A percentile compares a stretch with the other conserved stretches of the same genome.
Evolutionary conservation across 2,329 filamentous ascomycete species (phyloP).

Genomic region (Dryadomyces sulphureus): DNA sequence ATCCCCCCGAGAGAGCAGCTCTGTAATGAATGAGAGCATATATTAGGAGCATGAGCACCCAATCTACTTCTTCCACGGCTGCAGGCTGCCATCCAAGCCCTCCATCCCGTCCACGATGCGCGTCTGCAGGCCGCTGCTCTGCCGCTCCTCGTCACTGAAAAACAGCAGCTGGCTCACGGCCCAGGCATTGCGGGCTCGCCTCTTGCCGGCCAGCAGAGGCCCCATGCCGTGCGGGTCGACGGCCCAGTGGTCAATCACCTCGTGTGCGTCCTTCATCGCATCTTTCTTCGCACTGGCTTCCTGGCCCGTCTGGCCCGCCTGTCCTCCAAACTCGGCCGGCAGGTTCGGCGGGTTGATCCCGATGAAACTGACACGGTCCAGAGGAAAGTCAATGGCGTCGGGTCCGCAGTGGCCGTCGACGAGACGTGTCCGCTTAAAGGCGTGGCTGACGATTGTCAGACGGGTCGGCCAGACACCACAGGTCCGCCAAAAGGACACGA

Average conservation of each 20-base stretch:
- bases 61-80: constrained; percentile 23
- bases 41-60: background rate
- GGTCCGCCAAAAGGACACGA: constrained; percentile 41
- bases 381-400: constrained; percentile 39
- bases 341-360: constrained; percentile 47
- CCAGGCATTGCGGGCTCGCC: constrained; percentile 35
- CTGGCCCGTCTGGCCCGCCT: background rate
- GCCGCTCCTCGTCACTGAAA: constrained; percentile 16
- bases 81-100: constrained; percentile 21
- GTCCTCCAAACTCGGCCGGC: constrained; percentile 19
- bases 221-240: constrained; percentile 37
- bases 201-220: constrained; percentile 29
- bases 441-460: constrained; percentile 53
- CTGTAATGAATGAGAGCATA: background rate
- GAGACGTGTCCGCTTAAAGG: constrained; percentile 51
- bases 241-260: constrained; percentile 32
- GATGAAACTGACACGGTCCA: constrained; percentile 31
- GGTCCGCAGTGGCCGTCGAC: constrained; percentile 43
- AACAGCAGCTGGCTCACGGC: constrained; percentile 29
- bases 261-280: constrained; percentile 25
- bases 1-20: background rate
- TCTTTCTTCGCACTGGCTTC: constrained; percentile 16
- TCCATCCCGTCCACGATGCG: constrained; percentile 12
- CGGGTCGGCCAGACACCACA: constrained; percentile 36
- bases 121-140: constrained; percentile 17